Base-by-base conservation (phyloP, 352 stramenopile genomes). In the Lagenidium sp. region DNA sequence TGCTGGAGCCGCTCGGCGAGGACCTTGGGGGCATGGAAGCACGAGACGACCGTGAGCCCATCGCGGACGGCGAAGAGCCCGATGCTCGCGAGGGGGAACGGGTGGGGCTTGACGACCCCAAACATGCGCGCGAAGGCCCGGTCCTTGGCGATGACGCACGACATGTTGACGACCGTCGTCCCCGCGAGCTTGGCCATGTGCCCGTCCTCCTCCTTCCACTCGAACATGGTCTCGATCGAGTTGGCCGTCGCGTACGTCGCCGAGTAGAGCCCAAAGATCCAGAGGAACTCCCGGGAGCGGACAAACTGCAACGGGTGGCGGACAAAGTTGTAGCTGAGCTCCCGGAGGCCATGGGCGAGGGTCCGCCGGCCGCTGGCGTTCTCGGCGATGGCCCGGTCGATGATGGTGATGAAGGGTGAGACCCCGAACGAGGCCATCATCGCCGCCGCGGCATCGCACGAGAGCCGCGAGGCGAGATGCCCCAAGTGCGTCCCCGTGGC, bases 41-140 rank as follows among this genome's bases (percentile, higher is more conserved):
- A 83, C 26, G 71, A 71, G 21, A 57, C 68, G 38, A 81, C 60
- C 1, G 71, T 85, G 19, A 73, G 46, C 12, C 47, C 59, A 40
- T 85, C 71, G n/a, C 71, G 44, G 26, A 76, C 44, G 19, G 60
- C 70, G 45, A 85, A 85, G 16, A 82, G 60, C 12, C 51, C 57
- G 28, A 79, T 74, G 7, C 63, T 63, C 19, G 57, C 36, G 16
- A 76, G 53, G 20, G 65, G 63, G 31, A 85, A 62, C 26, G 65
- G 50, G 28, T 39, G 46, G 11, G 68, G 68, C 34, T 57, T 57
- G 44, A 67, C 55, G 16, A 68, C 61, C 15, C 71, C 69, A 45
- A 85, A 85, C 71, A 83, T 83, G 15, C 69, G 44, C 5, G 71
- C 65, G 50, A 82, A 85, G n/a, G 65, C 63, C n/a, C 60, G 57